These are phyloP conservation scores for Ustulina deusta DNA, from an alignment of 2,329 filamentous ascomycete genomes.

Conservation along the genomic window DNA sequence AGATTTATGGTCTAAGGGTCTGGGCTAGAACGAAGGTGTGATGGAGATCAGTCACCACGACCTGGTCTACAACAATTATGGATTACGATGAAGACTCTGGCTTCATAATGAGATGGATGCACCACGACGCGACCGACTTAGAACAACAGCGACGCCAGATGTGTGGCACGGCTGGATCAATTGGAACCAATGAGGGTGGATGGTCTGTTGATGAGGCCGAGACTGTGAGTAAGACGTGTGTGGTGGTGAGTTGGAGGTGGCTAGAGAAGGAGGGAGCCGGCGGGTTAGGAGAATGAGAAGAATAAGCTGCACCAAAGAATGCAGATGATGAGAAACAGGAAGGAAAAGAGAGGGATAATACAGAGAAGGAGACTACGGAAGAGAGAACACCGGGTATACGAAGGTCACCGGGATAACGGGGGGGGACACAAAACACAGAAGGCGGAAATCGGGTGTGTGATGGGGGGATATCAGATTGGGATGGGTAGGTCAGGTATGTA, in stretches of 20 bases:
- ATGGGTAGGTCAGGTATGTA: not conserved
- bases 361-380: constrained; percentile 9
- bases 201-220: not conserved
- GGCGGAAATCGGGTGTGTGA: constrained; percentile 18
- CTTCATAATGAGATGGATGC: constrained; percentile 41
- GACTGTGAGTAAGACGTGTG: constrained; percentile 15
- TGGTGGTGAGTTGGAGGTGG: constrained; percentile 15
- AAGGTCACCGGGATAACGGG: constrained; percentile 7
- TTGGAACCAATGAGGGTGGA: constrained; percentile 11
- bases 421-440: constrained; percentile 7
- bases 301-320: not conserved
- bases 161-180: not conserved
- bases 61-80: constrained; percentile 41
- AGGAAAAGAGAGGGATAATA: constrained; percentile 22
- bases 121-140: constrained; percentile 21
- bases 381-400: constrained; percentile 10
- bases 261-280: not conserved
- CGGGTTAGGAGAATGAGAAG: constrained; percentile 1
- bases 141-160: constrained; percentile 6
- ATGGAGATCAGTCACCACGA: constrained; percentile 31
- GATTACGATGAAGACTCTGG: constrained; percentile 42
- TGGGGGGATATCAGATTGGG: constrained; percentile 14
- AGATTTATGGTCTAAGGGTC: constrained; percentile 32
- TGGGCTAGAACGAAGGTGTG: not conserved
- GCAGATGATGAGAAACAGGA: constrained; percentile 3